Evolutionary conservation across 768 basidiomycete genomes (phyloP), one percentile per base, ranked within the genome.

Genomic region (Leccinum obscurum): DNA sequence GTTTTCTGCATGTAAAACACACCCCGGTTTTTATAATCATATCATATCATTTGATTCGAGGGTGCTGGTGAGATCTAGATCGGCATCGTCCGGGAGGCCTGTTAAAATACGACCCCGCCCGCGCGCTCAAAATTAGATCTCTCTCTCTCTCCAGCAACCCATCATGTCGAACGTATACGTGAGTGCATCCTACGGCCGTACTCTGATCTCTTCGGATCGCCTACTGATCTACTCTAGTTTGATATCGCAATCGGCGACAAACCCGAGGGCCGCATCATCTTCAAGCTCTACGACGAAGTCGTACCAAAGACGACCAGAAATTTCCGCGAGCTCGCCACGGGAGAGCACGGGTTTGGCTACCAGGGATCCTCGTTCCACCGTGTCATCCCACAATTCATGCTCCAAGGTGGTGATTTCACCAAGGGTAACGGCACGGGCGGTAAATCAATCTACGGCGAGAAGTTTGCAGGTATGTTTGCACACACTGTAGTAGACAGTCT

Each of bases 381-480:
- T 64, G 77, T 95, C 68, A 93, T 94, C 70, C 89, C 89, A 64
- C 53, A 81, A 46, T 95, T 93, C 77, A 93, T 93, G 91, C 80
- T 93, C 59, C 93, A 95, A 74, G 93, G 92, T 26, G 94, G 94
- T 58, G 93, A 95, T 72, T 96, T 96, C 74, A 89, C 87, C 63
- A 66, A 59, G 17, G 70, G 74, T 30, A 77, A 89, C 61, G 91
- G 91, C 15, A 90, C 89, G 10, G 92, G 91, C 61, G 92, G 91
- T 52, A 90, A 87, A 75, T 89, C 87, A 26, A 90, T 90, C 71
- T 90, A 89, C 61, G 89, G 89, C 63, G 77, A 78, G 52, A 86
- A 84, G 68, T 90, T 90, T 35, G 35, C 35, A 35, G 35, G 35
- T 35, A 35, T 14, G 35, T 35, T 35, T 35, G 13, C 35, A 35